Conservation (phyloP, 2,329 filamentous ascomycete genomes). For the Aspergillus sclerotialis region DNA sequence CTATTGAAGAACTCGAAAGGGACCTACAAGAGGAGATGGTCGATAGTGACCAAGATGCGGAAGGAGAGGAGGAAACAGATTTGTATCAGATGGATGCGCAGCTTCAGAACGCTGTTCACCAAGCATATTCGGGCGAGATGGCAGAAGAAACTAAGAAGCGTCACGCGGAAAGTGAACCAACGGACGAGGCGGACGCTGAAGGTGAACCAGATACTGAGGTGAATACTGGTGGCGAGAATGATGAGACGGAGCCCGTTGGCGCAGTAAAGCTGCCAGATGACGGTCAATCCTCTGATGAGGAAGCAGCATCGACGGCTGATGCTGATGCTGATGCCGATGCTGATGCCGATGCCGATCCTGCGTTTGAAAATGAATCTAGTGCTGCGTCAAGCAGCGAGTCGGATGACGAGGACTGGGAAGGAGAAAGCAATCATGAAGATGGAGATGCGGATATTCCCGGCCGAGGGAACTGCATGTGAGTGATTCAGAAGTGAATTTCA, state of each 20-base stretch:
- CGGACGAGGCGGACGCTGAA: slow-evolving; percentile 24
- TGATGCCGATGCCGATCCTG: slow-evolving; percentile 37
- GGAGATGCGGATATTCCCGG: slow-evolving; percentile 40
- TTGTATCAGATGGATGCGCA: slow-evolving; percentile 34
- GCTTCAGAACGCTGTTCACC: slow-evolving; percentile 31
- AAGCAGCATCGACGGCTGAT: slow-evolving; percentile 20
- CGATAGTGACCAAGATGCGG: slow-evolving; percentile 38
- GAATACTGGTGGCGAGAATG: slow-evolving; percentile 32
- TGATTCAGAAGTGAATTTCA: slow-evolving; percentile 11
- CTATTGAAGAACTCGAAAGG: slow-evolving; percentile 27
- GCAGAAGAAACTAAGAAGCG: slow-evolving; percentile 19
- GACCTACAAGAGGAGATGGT: slow-evolving; percentile 25
- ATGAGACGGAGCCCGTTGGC: slow-evolving; percentile 35
- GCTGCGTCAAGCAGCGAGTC: slow-evolving; percentile 46
- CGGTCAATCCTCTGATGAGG: slow-evolving; percentile 26
- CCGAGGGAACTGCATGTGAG: slow-evolving; percentile 59
- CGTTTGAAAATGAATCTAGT: slow-evolving; percentile 34
- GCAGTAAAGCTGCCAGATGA: slow-evolving; percentile 30
- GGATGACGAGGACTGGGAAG: slow-evolving; percentile 48
- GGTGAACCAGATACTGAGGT: slow-evolving; percentile 16
- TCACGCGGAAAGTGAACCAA: slow-evolving; percentile 28
- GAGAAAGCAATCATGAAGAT: slow-evolving; percentile 41
- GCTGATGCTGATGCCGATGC: slow-evolving; percentile 37
- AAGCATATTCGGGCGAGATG: slow-evolving; percentile 26
- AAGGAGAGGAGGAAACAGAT: slow-evolving; percentile 39